Conservation (phyloP, 208 protist species). For the Crithidia fasciculata region DNA sequence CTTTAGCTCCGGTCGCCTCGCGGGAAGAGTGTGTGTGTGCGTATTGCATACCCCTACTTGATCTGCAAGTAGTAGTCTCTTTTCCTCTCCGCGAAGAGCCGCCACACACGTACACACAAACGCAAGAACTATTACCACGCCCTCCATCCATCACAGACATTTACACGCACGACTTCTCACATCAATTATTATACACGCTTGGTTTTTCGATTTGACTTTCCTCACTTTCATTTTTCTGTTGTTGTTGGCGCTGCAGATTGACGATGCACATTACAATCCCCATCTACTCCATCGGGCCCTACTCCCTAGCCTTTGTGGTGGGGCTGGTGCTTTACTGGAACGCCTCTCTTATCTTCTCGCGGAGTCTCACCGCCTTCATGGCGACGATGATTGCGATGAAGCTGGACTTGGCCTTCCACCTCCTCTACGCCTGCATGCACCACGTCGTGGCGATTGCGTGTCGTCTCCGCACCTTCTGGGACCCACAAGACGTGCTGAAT, state of each 20-base stretch:
- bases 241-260: neutral
- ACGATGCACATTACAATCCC: conserved; percentile 12
- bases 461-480: conserved; percentile 15
- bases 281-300: conserved; percentile 20
- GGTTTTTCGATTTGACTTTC: no score
- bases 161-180: no score
- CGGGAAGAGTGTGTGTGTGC: no score
- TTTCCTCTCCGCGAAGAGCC: no score
- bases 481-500: conserved; percentile 17
- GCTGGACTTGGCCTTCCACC: conserved; percentile 23
- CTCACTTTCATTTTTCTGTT: conserved; percentile 3
- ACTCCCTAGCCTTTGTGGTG: conserved; percentile 12
- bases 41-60: no score
- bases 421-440: conserved; percentile 26
- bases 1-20: no score
- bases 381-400: conserved; percentile 30
- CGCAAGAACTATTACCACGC: no score
- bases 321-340: conserved; percentile 65
- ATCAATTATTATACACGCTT: no score
- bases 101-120: no score
- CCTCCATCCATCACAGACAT: no score
- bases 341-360: conserved; percentile 38
- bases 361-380: conserved; percentile 27
- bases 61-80: no score
- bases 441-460: conserved; percentile 7